These are phyloP conservation scores for Chaetomium olivaceum DNA, from an alignment of 2,329 filamentous ascomycete genomes.

Conservation along the genomic window DNA sequence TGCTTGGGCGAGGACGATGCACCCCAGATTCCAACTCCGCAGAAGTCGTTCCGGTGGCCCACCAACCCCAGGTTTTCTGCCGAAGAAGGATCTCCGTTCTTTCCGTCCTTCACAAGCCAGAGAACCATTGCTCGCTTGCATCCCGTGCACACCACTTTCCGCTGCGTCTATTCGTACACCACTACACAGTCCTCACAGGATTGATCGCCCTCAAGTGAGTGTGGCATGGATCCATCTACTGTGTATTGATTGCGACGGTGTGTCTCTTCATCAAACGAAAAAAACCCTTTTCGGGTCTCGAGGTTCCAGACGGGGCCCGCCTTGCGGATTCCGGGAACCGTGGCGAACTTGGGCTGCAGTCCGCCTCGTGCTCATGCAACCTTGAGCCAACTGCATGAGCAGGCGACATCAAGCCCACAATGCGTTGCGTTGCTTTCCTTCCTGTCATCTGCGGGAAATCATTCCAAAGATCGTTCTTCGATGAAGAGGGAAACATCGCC, in stretches of 20 bases:
- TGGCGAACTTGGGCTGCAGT: background rate
- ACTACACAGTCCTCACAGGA: background rate
- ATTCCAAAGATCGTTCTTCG: background rate
- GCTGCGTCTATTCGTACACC: background rate
- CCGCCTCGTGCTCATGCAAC: background rate
- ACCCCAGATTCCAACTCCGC: slow-evolving; percentile 10
- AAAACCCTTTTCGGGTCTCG: background rate
- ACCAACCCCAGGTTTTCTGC: slow-evolving; percentile 16
- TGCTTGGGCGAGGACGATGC: background rate
- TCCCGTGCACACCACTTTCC: background rate
- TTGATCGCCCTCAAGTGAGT: background rate
- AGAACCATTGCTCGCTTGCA: background rate
- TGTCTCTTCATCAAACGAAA: background rate
- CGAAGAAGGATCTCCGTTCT: background rate
- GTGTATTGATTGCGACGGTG: background rate
- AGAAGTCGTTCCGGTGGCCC: background rate
- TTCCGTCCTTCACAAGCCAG: background rate
- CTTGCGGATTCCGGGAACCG: background rate
- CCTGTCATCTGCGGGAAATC: background rate
- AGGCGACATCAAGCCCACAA: background rate
- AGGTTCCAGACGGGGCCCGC: slow-evolving; percentile 4
- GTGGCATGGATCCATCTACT: background rate
- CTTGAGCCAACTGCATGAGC: background rate
- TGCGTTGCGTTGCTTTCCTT: background rate
- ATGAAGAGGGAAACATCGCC: background rate